Evolutionary conservation across 148 eudicot genomes (phyloP), one percentile per base, ranked within the genome.

Genomic region (Vaccinium darrowii): DNA sequence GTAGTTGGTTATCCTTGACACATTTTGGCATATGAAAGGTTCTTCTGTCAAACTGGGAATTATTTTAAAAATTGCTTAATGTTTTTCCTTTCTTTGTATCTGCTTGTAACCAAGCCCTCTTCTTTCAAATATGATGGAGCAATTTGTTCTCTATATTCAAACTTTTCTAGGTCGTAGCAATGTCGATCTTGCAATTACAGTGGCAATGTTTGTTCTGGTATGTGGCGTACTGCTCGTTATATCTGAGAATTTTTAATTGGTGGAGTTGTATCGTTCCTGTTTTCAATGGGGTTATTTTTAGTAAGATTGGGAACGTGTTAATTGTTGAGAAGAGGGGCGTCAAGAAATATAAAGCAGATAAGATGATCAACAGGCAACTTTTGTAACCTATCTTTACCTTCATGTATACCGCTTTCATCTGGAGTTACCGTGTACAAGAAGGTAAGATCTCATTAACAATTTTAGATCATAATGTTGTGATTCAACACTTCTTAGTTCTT

Each of bases 351-450:
- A 62, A 51, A 16, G 19, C 60, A 82, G 50, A 27, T 57, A 82
- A 51, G 7, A 82, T 83, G 85, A 73, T 83, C 52, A 83, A 57
- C 80, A 83, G 54, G 43, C 71, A 73, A 53, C 79, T 83, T 11
- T 54, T 83, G 30, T 74, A 54, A 83, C 85, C n/a, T 95, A 95
- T 86, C 76, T 95, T 18, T 95, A 91, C 90, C 90, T 95, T 69
- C 89, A 91, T 43, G 47, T 43, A 43, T 95, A 84, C 76, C 91
- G 88, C 93, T 95, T 47, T 95, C 98, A 8, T 95, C 97, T 10
- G 98, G 94, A 81, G 98, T 95, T 89, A 95, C 94, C 80, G 85
- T 94, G 78, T 95, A 95, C 91, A 95, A 95, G 2, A 33, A 95
- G 93, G 98, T 94, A 89, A 87, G 65, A 56, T 6, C 16, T 8